Conservation (phyloP, 2,329 filamentous ascomycete genomes). For the Colletotrichum truncatum region DNA sequence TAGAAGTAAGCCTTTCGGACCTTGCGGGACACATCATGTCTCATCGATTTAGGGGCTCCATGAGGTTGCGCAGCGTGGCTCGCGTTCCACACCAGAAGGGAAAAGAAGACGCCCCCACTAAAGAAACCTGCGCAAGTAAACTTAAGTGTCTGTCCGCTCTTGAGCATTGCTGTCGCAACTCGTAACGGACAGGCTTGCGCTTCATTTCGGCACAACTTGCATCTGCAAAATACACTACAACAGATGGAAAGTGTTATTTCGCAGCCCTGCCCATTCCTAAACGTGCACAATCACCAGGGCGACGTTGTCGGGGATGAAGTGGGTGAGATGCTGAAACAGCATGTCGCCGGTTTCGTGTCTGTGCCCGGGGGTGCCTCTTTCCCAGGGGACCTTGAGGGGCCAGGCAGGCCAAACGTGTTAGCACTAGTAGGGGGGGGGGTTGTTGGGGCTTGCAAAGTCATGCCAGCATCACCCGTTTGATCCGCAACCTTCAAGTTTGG, state of each 20-base stretch:
- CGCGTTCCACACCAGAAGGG: no score
- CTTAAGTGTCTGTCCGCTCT: not conserved
- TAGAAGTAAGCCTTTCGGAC: conserved; percentile 4
- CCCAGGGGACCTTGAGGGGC: not conserved
- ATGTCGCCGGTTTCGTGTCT: conserved; percentile 28
- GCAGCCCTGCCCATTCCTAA: not conserved
- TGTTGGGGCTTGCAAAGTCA: not conserved
- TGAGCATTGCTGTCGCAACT: no score
- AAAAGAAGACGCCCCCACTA: no score
- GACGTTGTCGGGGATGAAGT: conserved; percentile 19
- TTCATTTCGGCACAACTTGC: not conserved
- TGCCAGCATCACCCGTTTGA: conserved; percentile 19
- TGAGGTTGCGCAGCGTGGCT: not conserved
- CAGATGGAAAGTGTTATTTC: not conserved
- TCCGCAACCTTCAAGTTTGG: conserved; percentile 18
- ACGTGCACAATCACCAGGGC: conserved; percentile 2
- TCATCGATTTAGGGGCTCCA: not conserved
- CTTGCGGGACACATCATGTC: not conserved
- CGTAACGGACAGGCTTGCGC: not conserved
- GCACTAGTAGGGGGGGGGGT: not conserved
- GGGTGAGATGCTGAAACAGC: conserved; percentile 24
- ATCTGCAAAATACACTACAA: not conserved
- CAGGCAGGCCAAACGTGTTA: not conserved
- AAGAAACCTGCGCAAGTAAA: no score
- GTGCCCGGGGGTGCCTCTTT: not conserved